These are phyloP conservation scores for Cercospora sesami DNA, from an alignment of 2,329 filamentous ascomycete species.

Conservation along the genomic window DNA sequence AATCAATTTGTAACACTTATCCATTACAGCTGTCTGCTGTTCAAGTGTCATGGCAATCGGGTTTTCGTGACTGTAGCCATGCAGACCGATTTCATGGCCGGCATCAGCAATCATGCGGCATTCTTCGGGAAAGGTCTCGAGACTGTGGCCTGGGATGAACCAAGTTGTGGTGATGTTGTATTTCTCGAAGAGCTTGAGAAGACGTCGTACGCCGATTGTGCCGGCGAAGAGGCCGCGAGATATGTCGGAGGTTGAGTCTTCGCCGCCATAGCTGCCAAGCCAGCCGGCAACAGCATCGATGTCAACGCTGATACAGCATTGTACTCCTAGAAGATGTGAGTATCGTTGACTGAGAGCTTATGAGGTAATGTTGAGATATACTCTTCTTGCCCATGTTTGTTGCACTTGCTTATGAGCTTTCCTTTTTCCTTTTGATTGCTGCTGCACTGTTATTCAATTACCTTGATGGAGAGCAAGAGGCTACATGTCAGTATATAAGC, in stretches of 20 bases:
- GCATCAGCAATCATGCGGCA: slow-evolving; percentile 61
- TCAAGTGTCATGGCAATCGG: slow-evolving; percentile 70
- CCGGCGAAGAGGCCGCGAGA: slow-evolving; percentile 64
- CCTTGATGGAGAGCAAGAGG: neutral
- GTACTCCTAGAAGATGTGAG: slow-evolving; percentile 28
- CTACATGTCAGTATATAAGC: neutral
- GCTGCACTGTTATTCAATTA: neutral
- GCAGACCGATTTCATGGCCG: slow-evolving; percentile 67
- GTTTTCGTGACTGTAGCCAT: slow-evolving; percentile 75
- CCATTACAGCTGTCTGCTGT: slow-evolving; percentile 72
- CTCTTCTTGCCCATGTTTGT: slow-evolving; percentile 17
- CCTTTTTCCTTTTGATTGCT: neutral
- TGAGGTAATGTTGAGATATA: neutral
- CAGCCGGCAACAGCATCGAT: slow-evolving; percentile 76
- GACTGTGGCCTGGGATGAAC: slow-evolving; percentile 64
- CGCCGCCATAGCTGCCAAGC: slow-evolving; percentile 72
- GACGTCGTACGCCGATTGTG: slow-evolving; percentile 62
- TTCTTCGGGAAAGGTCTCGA: slow-evolving; percentile 68
- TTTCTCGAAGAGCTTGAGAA: slow-evolving; percentile 71
- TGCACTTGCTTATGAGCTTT: neutral
- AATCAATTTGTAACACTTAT: slow-evolving; percentile 70
- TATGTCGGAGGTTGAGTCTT: slow-evolving; percentile 72
- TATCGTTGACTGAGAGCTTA: neutral
- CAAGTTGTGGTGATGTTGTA: slow-evolving; percentile 69
- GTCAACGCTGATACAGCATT: slow-evolving; percentile 55